Conservation (phyloP, 768 basidiomycete genomes). For the Naganishia vishniacii region DNA sequence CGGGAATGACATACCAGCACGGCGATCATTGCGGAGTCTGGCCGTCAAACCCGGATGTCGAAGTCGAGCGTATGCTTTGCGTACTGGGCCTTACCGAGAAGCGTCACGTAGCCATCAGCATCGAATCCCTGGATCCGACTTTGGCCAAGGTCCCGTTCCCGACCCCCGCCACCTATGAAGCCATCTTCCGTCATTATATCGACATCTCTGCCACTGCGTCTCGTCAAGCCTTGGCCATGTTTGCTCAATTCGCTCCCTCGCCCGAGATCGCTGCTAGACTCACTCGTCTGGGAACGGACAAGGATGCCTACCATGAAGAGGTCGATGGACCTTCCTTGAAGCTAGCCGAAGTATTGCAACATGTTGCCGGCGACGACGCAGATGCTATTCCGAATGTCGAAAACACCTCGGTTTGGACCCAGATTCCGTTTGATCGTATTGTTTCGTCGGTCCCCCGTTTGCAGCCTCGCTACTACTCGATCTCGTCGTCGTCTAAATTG, state of each 20-base stretch:
- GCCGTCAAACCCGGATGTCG: slow-evolving; percentile 88
- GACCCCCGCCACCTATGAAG: slow-evolving; percentile 85
- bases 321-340: slow-evolving; percentile 75
- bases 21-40: slow-evolving; percentile 97
- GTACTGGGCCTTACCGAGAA: slow-evolving; percentile 77
- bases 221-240: slow-evolving; percentile 80
- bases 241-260: slow-evolving; percentile 82
- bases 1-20: slow-evolving; percentile 96
- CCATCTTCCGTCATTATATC: slow-evolving; percentile 92
- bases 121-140: slow-evolving; percentile 95
- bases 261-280: slow-evolving; percentile 69
- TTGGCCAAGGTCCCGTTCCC: slow-evolving; percentile 99
- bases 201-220: slow-evolving; percentile 92
- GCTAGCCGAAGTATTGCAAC: slow-evolving; percentile 84
- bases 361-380: slow-evolving; percentile 76
- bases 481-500: slow-evolving; percentile 93
- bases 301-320: slow-evolving; percentile 74
- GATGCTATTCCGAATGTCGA: slow-evolving; percentile 53
- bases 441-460: slow-evolving; percentile 88
- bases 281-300: slow-evolving; percentile 72
- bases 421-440: slow-evolving; percentile 93
- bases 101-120: slow-evolving; percentile 75
- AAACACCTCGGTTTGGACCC: slow-evolving; percentile 73
- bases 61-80: slow-evolving; percentile 81
- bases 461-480: slow-evolving; percentile 96